phyloP scores from a whole-genome alignment of 2,329 filamentous ascomycete genomes.

The Apiospora aurea region DNA sequence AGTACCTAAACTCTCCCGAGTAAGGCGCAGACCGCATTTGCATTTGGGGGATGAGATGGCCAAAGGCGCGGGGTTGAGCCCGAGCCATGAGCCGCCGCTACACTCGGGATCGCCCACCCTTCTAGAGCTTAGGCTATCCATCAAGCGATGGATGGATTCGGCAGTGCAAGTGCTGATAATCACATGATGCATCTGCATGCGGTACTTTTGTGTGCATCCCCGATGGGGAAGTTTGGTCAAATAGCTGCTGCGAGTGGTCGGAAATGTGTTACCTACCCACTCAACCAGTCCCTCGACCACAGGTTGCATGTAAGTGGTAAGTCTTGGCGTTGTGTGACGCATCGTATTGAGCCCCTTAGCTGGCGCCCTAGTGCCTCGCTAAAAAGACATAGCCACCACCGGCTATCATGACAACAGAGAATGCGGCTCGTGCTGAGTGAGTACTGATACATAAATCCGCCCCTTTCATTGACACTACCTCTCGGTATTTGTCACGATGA shows the following conservation, averaged over 20 bases:
- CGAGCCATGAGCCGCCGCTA: background rate
- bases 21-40: background rate
- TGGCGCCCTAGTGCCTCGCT: background rate
- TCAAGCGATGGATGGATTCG: background rate
- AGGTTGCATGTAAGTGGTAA: background rate
- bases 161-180: background rate
- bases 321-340: background rate
- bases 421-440: background rate
- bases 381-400: background rate
- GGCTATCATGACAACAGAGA: background rate
- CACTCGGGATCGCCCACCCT: background rate
- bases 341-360: background rate
- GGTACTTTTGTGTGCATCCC: background rate
- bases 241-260: background rate
- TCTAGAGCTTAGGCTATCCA: background rate
- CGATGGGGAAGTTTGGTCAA: background rate
- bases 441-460: no score
- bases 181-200: background rate
- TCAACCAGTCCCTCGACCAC: background rate
- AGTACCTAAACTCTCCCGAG: constrained; percentile 1
- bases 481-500: background rate
- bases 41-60: background rate
- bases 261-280: background rate
- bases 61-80: background rate
- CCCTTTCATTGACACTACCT: background rate